These are phyloP conservation scores for Taxillus chinensis DNA, from an alignment of 164 flowering plant genomes.

Conservation along the genomic window DNA sequence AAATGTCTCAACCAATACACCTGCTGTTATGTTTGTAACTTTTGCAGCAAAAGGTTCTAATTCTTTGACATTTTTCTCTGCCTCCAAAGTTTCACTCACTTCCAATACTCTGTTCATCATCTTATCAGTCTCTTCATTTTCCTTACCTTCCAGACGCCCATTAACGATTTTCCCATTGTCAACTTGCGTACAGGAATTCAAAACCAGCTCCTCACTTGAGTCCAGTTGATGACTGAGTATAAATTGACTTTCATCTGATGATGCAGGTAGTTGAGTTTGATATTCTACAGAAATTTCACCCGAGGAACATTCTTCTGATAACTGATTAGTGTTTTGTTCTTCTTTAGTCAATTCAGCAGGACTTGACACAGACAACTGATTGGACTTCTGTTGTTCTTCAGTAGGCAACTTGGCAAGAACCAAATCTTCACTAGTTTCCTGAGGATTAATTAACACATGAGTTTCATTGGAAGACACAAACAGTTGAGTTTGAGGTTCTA, in stretches of 20 bases:
- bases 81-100: slow-evolving; percentile 13
- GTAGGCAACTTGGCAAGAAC: not conserved
- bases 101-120: slow-evolving; percentile 3
- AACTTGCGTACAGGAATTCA: not conserved
- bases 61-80: slow-evolving; percentile 9
- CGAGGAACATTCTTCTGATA: slow-evolving; percentile 28
- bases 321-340: slow-evolving; percentile 19
- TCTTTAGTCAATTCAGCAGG: slow-evolving; percentile 44
- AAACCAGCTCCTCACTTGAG: not conserved
- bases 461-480: slow-evolving; percentile 19
- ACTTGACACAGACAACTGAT: slow-evolving; percentile 31
- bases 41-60: slow-evolving; percentile 8
- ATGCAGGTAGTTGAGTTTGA: slow-evolving; percentile 11
- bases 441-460: slow-evolving; percentile 12
- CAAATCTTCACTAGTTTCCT: slow-evolving; percentile 14
- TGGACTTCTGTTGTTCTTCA: too few species aligned
- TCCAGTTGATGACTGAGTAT: not conserved
- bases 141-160: slow-evolving; percentile 13
- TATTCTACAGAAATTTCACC: slow-evolving; percentile 43
- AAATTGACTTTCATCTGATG: not conserved
- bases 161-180: slow-evolving; percentile 17
- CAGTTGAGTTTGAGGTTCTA: slow-evolving; percentile 24
- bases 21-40: slow-evolving; percentile 16
- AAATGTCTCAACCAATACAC: slow-evolving; percentile 47
- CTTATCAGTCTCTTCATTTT: slow-evolving; percentile 14